Evolutionary conservation across 495 filamentous ascomycete species (phyloP).

Genomic region (Daldinia loculata): DNA sequence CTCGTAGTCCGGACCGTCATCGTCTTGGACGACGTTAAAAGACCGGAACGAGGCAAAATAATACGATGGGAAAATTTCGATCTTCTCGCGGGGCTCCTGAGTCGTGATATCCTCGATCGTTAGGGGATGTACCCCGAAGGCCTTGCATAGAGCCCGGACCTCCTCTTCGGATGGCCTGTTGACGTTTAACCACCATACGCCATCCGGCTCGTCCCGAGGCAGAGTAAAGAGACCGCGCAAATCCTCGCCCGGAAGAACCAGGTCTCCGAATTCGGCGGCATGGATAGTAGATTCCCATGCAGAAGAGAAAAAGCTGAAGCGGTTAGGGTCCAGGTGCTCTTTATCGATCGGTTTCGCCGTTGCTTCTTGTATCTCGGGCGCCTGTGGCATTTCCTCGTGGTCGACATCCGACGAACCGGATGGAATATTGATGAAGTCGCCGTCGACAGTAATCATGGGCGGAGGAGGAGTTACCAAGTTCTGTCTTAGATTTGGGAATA

Average conservation of each 20-base stretch:
- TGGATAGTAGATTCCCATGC: conserved; percentile 91
- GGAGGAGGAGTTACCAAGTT: conserved; percentile 25
- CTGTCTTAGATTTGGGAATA: conserved; percentile 70
- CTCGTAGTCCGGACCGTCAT: conserved; percentile 84
- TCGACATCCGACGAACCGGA: conserved; percentile 47
- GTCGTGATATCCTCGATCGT: conserved; percentile 94
- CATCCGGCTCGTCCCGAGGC: conserved; percentile 69
- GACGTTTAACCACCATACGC: conserved; percentile 96
- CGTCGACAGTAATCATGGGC: conserved; percentile 55
- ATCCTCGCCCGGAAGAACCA: conserved; percentile 86
- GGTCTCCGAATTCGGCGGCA: conserved; percentile 83
- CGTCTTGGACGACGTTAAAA: conserved; percentile 70
- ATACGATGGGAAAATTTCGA: conserved; percentile 95
- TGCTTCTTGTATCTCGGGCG: conserved; percentile 27
- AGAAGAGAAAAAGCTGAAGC: conserved; percentile 96
- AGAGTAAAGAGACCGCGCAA: conserved; percentile 89
- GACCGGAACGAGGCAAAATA: conserved; percentile 98
- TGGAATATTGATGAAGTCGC: conserved; percentile 58
- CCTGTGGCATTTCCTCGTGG: conserved; percentile 46
- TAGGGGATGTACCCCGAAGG: conserved; percentile 92
- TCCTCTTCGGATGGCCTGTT: conserved; percentile 90
- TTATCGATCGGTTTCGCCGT: conserved; percentile 36
- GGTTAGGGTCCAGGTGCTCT: conserved; percentile 64
- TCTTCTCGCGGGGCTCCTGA: conserved; percentile 96
- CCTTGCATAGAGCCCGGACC: conserved; percentile 83